Conservation (phyloP, 768 basidiomycete species). For the Saitozyma sp. region DNA sequence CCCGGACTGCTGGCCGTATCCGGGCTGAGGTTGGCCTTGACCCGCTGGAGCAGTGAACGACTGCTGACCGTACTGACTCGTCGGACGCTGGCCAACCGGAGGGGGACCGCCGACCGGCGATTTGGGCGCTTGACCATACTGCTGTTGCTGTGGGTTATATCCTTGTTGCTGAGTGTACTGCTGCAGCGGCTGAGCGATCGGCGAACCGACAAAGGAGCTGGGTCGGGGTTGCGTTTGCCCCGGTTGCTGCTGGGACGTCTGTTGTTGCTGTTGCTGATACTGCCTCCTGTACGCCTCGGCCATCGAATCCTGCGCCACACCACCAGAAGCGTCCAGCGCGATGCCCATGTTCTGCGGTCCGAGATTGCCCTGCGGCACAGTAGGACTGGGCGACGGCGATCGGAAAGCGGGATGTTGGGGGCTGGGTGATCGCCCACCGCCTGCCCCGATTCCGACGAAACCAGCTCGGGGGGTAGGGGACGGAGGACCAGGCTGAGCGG, state of each 20-base stretch:
- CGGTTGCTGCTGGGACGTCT: conserved; percentile 15
- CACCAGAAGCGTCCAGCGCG: conserved; percentile 72
- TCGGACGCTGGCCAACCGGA: conserved; percentile 24
- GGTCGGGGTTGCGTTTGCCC: neutral
- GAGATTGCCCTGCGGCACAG: conserved; percentile 62
- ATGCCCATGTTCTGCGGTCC: conserved; percentile 77
- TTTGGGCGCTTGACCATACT: conserved; percentile 11
- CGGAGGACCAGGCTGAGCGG: conserved; percentile 31
- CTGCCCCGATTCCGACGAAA: conserved; percentile 77
- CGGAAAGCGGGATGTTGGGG: conserved; percentile 54
- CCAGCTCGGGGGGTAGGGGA: conserved; percentile 55
- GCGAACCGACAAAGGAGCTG: conserved; percentile 6
- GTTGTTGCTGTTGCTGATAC: conserved; percentile 39
- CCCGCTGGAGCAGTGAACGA: conserved; percentile 3
- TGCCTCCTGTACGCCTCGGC: conserved; percentile 45
- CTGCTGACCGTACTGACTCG: conserved; percentile 19
- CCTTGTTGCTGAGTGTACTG: conserved; percentile 15
- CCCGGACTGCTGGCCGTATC: conserved; percentile 9
- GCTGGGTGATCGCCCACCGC: conserved; percentile 56
- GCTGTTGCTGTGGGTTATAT: neutral
- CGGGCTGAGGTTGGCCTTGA: conserved; percentile 10
- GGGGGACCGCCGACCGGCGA: conserved; percentile 16
- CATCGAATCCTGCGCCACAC: conserved; percentile 70
- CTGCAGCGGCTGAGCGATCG: conserved; percentile 14
- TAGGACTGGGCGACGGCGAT: conserved; percentile 38